Evolutionary conservation across 352 stramenopile genomes (phyloP), one percentile per base, ranked within the genome.

Genomic region (Phytopythium helicoides): DNA sequence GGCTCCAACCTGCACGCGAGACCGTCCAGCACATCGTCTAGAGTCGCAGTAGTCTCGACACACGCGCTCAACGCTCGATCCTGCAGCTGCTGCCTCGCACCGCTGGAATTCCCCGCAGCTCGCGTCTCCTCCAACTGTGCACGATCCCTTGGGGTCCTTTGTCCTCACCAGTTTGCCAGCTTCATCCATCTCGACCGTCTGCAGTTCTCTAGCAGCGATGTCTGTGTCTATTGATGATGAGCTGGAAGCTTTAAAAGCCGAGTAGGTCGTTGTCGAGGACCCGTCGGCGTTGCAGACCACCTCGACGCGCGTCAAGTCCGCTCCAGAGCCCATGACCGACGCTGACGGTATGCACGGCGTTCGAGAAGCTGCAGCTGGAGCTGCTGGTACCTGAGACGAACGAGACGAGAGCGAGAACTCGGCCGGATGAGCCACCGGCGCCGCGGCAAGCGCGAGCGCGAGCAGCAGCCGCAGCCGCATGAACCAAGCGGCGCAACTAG

Each of bases 1-100:
- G 42, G 42, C 42, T 49, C 42, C 14, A 49, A 25, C 12, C 42
- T 22, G 42, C 42, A 49, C 44, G 44, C 22, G 26, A 50, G n/a
- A 0, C 44, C 15, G 1, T 6, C 10, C 25, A 11, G n/a, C 44
- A 50, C 26, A n/a, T n/a, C 15, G 26, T 11, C 16, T 11, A n/a
- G 44, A 18, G n/a, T 37, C 44, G 25, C 44, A 50, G 23, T 38
- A 35, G 44, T 50, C 44, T 7, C 25, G 25, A 10, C 44, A 50
- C 26, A 50, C 16, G 44, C 26, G 44, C 25, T 50, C 44, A 8
- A 37, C 2, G 10, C 42, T 25, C 6, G n/a, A 1, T 15, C 16
- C 8, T 1, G 14, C 42, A 0, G n/a, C 23, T 8, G 44, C 23
- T n/a, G n/a, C n/a, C 22, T 26, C 12, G 31, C 44, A 50, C 16